Evolutionary conservation across 768 basidiomycete species (phyloP).

Genomic region (Xerocomus potaroensis): DNA sequence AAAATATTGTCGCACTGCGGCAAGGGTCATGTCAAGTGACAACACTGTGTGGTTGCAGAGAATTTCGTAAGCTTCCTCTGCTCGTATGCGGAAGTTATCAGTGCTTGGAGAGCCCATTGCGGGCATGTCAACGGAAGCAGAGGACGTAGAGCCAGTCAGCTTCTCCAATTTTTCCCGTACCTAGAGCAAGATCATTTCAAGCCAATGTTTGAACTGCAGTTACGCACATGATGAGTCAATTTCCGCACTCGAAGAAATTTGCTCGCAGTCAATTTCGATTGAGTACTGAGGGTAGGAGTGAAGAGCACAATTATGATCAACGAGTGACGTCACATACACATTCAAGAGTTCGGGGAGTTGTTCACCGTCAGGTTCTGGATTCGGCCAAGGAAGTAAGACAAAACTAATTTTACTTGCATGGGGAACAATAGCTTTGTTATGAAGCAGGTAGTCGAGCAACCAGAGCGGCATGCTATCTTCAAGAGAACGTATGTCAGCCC

Average conservation of each 20-base stretch:
- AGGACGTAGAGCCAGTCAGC: constrained; percentile 32
- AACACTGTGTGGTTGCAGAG: constrained; percentile 83
- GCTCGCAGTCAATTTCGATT: constrained; percentile 86
- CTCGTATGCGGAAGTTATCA: constrained; percentile 25
- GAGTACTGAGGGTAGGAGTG: constrained; percentile 40
- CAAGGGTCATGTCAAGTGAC: constrained; percentile 85
- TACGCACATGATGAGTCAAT: constrained; percentile 71
- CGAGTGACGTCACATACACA: constrained; percentile 51
- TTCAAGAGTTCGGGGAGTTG: constrained; percentile 79
- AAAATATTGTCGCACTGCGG: constrained; percentile 83
- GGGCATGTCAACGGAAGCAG: constrained; percentile 37
- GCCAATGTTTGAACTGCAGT: neutral
- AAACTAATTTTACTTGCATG: constrained; percentile 82
- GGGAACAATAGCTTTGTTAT: constrained; percentile 51
- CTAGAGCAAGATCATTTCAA: constrained; percentile 33
- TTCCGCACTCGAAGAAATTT: constrained; percentile 83
- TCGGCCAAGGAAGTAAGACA: constrained; percentile 74
- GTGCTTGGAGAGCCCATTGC: constrained; percentile 28
- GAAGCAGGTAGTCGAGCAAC: constrained; percentile 82
- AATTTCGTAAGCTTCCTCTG: constrained; percentile 81
- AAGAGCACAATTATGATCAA: neutral
- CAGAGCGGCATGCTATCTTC: constrained; percentile 83
- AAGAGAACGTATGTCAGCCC: constrained; percentile 48
- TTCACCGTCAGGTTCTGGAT: constrained; percentile 52
- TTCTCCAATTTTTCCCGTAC: constrained; percentile 82